Evolutionary conservation across 768 basidiomycete species (phyloP), one percentile per base, ranked within the genome.

Genomic region (Podaxis sp.): DNA sequence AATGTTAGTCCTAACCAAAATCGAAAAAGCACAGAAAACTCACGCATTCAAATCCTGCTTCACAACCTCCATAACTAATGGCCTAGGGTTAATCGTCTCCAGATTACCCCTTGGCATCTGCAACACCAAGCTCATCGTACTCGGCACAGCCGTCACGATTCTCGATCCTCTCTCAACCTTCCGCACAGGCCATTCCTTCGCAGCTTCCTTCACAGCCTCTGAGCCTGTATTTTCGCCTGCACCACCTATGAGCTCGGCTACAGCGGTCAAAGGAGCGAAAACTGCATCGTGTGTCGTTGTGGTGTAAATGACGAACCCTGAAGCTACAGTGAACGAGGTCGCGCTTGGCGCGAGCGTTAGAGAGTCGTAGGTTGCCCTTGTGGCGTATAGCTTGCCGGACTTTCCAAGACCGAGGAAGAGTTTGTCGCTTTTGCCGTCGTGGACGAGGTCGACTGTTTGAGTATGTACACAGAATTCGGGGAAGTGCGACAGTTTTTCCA

Each of bases 31-130:
- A 17, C 22, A 11, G 20, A 54, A 38, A 38, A 82, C 87, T 68
- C 68, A 94, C 95, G 74, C 77, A 40, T 89, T 81, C 5, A 98
- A 77, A 70, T 96, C 91, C 57, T 84, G 79, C 56, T 84, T 83
- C 1, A 99, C 88, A 4, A 93, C 88, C 60, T 88, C 84, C 80
- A 97, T 86, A 17, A 98, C 95, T 68, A 99, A 75, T 12, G 96
- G 91, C 48, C 97, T 81, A 2, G 97, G 97, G 68, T 90, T 93
- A 58, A 99, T 88, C 0, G 95, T 98, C 77, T 99, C 97, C 64
- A 99, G 71, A 74, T 99, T 99, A 0, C 97, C 97, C 66, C 97
- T 79, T 0, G 96, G 97, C 96, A 99, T 99, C 75, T 99, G 97
- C 10, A 99, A 77, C 0, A 99, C 91, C 37, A 99, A 74, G 67